phyloP scores from a whole-genome alignment of 1,284 basidiomycete species.

The Coniferiporia weirii region DNA sequence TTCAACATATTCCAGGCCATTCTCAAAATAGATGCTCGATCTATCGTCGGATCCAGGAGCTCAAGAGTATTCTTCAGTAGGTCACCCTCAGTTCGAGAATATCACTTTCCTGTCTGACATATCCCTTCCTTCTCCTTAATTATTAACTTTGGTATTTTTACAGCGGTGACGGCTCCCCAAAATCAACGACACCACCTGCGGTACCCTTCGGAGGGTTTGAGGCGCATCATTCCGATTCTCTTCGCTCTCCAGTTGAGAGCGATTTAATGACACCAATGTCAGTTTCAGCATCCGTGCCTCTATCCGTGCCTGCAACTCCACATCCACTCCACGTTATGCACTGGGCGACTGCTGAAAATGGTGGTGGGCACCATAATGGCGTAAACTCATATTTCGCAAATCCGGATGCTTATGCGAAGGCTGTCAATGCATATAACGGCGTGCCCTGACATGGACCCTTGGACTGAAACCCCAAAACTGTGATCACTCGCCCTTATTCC shows the following conservation, averaged over 20 bases:
- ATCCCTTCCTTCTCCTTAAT: slow-evolving; percentile 24
- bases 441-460: slow-evolving; percentile 5
- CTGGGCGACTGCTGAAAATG: slow-evolving; percentile 9
- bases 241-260: slow-evolving; percentile 53
- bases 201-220: slow-evolving; percentile 33
- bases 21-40: slow-evolving; percentile 47
- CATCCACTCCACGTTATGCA: slow-evolving; percentile 16
- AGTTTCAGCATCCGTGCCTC: slow-evolving; percentile 10
- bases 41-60: slow-evolving; percentile 54
- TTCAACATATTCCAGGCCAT: slow-evolving; percentile 61
- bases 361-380: slow-evolving; percentile 5
- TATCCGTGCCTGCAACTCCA: slow-evolving; percentile 15
- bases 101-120: slow-evolving; percentile 1
- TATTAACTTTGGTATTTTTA: slow-evolving; percentile 25
- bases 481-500: background rate
- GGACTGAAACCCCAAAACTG: background rate
- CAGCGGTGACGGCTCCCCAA: slow-evolving; percentile 16
- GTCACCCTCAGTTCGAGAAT: slow-evolving; percentile 27
- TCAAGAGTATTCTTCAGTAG: slow-evolving; percentile 63
- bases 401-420: slow-evolving; percentile 15
- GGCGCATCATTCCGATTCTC: slow-evolving; percentile 30
- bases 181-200: slow-evolving; percentile 31
- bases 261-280: slow-evolving; percentile 67
- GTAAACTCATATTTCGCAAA: slow-evolving; percentile 17
- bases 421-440: slow-evolving; percentile 15